Conservation (phyloP, 768 basidiomycete genomes). For the Coprinopsis sp. region DNA sequence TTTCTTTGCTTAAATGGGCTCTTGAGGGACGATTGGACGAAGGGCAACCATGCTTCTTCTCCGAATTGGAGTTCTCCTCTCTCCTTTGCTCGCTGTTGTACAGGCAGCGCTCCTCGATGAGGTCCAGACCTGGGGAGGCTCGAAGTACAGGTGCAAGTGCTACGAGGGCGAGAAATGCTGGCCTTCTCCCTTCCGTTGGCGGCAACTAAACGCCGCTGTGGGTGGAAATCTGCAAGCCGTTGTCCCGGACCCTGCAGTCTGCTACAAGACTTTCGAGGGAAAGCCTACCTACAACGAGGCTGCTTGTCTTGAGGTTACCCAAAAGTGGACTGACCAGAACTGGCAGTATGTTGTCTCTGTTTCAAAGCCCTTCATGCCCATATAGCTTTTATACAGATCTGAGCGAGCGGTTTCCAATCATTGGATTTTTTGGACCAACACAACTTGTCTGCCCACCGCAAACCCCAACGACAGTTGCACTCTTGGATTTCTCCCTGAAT, state of each 20-base stretch:
- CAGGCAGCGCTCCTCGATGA: neutral
- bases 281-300: slow-evolving; percentile 8
- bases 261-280: slow-evolving; percentile 11
- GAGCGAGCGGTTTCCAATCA: slow-evolving; percentile 7
- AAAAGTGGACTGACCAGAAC: slow-evolving; percentile 5
- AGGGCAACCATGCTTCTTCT: no score
- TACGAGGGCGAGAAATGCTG: slow-evolving; percentile 10
- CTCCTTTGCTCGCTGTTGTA: neutral
- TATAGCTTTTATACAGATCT: neutral
- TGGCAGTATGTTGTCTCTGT: slow-evolving; percentile 7
- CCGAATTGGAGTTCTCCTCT: neutral
- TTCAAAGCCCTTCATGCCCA: neutral
- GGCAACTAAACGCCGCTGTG: slow-evolving; percentile 9
- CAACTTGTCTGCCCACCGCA: slow-evolving; percentile 13
- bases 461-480: slow-evolving; percentile 9
- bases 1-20: no score
- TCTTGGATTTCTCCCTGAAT: slow-evolving; percentile 12
- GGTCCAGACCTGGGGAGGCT: neutral
- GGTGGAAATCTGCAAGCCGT: slow-evolving; percentile 11
- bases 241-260: slow-evolving; percentile 10
- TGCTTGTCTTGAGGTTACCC: neutral
- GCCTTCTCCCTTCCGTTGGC: slow-evolving; percentile 5
- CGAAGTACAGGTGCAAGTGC: slow-evolving; percentile 12
- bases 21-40: no score
- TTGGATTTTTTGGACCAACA: slow-evolving; percentile 12